These are phyloP conservation scores for Geranomyces variabilis DNA, from an alignment of 192 early-diverging fungal genomes.

Conservation along the genomic window DNA sequence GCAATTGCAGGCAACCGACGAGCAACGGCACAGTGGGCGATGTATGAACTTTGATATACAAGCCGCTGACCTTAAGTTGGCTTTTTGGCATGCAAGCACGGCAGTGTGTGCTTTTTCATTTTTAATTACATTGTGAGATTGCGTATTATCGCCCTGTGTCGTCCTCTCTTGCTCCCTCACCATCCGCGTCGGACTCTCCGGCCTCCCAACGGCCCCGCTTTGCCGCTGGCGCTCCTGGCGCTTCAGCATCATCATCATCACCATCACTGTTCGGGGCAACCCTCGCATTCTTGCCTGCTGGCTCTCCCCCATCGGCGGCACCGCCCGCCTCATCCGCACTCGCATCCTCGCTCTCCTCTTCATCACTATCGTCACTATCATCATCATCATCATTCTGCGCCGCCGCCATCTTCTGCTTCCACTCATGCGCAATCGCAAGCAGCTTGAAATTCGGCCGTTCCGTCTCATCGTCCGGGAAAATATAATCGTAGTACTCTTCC, in stretches of 20 bases:
- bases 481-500: constrained; percentile 99
- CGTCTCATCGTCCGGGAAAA: constrained; percentile 95
- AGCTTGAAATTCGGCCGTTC: constrained; percentile 88
- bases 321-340: constrained; percentile 10
- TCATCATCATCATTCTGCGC: constrained; percentile 37
- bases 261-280: background rate
- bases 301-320: background rate
- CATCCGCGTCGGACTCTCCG: background rate
- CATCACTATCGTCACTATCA: constrained; percentile 33
- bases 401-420: constrained; percentile 56
- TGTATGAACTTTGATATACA: no score
- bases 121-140: no score
- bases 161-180: background rate
- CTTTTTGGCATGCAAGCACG: no score
- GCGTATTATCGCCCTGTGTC: no score
- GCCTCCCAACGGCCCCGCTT: background rate
- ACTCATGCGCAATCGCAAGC: constrained; percentile 86
- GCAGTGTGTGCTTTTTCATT: no score
- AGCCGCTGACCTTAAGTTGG: no score
- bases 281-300: background rate
- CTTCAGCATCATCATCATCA: background rate
- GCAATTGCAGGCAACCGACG: no score
- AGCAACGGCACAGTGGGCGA: no score
- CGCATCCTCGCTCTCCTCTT: constrained; percentile 35
- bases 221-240: background rate